Conservation (phyloP, 2,329 filamentous ascomycete species). For the Cladophialophora psammophila region DNA sequence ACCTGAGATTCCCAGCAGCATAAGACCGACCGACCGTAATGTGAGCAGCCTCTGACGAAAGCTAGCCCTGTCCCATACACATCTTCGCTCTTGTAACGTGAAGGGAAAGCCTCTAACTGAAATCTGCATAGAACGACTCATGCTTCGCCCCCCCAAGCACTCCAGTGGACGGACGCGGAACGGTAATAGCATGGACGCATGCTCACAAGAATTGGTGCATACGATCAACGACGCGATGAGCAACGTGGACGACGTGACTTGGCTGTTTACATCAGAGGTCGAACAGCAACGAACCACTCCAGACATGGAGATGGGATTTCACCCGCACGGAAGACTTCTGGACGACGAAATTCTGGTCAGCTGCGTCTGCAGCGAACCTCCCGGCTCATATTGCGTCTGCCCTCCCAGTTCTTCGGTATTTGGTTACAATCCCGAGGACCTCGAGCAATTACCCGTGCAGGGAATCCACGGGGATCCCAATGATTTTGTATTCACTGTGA, state of each 20-base stretch:
- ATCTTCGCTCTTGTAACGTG: neutral
- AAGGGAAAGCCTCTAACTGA: neutral
- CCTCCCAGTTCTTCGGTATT: neutral
- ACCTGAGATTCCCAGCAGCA: neutral
- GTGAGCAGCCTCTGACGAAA: neutral
- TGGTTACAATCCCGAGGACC: neutral
- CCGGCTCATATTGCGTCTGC: conserved; percentile 9
- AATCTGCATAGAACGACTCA: neutral
- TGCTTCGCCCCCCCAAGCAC: neutral
- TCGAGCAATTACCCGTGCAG: neutral
- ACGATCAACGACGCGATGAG: neutral
- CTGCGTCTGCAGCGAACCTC: conserved; percentile 13
- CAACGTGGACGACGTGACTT: neutral
- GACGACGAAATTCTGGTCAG: neutral
- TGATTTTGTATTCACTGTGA: neutral
- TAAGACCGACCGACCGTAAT: neutral
- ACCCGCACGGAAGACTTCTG: conserved; percentile 3
- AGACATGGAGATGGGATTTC: neutral
- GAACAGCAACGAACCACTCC: neutral
- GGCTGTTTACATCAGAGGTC: conserved; percentile 2
- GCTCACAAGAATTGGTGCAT: neutral
- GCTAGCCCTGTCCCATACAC: neutral
- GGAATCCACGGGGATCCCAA: neutral
- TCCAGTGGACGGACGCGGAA: neutral
- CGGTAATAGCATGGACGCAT: neutral